These are phyloP conservation scores for Lachnellula hyalina DNA, from an alignment of 2,329 filamentous ascomycete species.

Conservation along the genomic window DNA sequence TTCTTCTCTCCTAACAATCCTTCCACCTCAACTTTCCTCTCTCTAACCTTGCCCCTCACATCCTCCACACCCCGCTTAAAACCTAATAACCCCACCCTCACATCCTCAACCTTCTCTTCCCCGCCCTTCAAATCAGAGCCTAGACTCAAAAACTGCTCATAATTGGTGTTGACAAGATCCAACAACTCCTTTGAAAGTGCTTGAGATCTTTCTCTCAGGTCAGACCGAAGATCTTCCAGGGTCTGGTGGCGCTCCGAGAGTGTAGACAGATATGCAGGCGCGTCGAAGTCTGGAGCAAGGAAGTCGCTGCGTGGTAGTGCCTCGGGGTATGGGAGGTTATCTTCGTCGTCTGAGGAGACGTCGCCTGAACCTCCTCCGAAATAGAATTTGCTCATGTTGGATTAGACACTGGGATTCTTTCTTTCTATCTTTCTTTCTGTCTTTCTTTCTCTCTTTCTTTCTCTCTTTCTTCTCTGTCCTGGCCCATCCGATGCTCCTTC, in stretches of 20 bases:
- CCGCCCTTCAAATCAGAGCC: conserved; percentile 79
- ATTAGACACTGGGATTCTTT: not conserved
- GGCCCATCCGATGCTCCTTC: not conserved
- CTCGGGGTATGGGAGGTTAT: conserved; percentile 79
- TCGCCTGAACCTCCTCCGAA: conserved; percentile 31
- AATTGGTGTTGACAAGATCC: conserved; percentile 93
- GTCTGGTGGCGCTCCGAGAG: conserved; percentile 88
- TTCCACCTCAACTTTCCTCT: conserved; percentile 58
- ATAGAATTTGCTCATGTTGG: conserved; percentile 44
- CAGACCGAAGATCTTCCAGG: conserved; percentile 83
- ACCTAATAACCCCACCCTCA: conserved; percentile 78
- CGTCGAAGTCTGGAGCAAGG: conserved; percentile 69
- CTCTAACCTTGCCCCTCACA: conserved; percentile 60
- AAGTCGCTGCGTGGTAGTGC: conserved; percentile 82
- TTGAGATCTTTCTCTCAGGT: conserved; percentile 75
- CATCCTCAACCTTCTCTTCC: conserved; percentile 85
- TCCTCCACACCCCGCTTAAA: conserved; percentile 79
- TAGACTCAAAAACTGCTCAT: conserved; percentile 81
- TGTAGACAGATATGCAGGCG: conserved; percentile 75
- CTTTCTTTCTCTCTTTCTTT: not conserved
- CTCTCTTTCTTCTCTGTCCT: not conserved
- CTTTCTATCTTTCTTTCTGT: not conserved
- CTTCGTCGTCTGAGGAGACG: conserved; percentile 46
- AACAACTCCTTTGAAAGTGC: conserved; percentile 80
- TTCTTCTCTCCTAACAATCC: conserved; percentile 61